Evolutionary conservation across 768 basidiomycete genomes (phyloP).

Genomic region (Boletus patriciae): DNA sequence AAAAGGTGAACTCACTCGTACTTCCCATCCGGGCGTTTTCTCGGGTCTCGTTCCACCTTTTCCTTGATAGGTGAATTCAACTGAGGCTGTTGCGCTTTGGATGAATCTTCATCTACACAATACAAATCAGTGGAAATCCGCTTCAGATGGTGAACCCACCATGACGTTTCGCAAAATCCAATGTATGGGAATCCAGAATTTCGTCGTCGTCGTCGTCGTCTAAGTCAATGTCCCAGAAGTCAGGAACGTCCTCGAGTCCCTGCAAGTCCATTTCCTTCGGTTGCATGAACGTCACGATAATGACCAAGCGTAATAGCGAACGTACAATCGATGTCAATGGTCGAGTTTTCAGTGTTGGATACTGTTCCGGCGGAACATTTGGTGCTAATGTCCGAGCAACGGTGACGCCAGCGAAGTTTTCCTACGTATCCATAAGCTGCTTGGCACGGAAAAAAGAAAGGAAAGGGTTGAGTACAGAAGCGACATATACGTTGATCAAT

Average conservation of each 20-base stretch:
- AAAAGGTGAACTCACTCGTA: constrained; percentile 46
- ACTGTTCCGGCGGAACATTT: constrained; percentile 49
- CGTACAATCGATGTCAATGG: constrained; percentile 61
- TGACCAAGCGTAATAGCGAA: not conserved
- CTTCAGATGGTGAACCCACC: constrained; percentile 14
- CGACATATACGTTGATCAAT: constrained; percentile 54
- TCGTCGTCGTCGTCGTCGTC: constrained; percentile 29
- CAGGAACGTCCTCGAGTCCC: constrained; percentile 65
- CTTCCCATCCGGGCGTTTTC: constrained; percentile 60
- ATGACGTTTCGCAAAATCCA: constrained; percentile 37
- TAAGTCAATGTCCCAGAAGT: constrained; percentile 59
- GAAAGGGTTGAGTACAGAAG: constrained; percentile 48
- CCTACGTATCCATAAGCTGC: constrained; percentile 44
- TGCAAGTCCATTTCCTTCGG: constrained; percentile 63
- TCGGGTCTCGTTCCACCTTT: constrained; percentile 21
- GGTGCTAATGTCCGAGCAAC: constrained; percentile 58
- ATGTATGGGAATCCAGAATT: constrained; percentile 18
- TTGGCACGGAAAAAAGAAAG: constrained; percentile 9
- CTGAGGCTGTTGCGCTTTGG: not conserved
- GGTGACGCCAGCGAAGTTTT: constrained; percentile 68
- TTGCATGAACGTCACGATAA: constrained; percentile 4
- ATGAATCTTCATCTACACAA: not conserved
- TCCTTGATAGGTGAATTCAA: constrained; percentile 3
- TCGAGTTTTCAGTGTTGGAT: constrained; percentile 69
- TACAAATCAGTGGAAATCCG: not conserved